These are phyloP conservation scores for Theileria parva DNA, from an alignment of 169 alveolate species.

Conservation along the genomic window DNA sequence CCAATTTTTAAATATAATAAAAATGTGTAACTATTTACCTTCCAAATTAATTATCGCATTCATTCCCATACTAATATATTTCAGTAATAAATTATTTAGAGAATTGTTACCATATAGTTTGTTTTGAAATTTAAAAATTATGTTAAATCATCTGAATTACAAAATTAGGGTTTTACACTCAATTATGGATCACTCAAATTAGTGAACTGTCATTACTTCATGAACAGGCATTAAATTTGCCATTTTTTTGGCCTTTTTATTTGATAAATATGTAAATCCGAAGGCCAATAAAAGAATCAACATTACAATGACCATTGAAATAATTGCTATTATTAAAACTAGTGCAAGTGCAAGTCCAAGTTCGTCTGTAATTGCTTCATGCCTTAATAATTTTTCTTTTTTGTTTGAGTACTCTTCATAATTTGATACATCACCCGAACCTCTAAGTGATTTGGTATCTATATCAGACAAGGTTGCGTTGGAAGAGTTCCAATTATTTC, in stretches of 20 bases:
- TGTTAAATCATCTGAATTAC: background rate
- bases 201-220: background rate
- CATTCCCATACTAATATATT: background rate
- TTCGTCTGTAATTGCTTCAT: background rate
- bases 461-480: background rate
- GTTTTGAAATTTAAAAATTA: background rate
- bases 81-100: too few species aligned
- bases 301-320: background rate
- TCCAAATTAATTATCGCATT: background rate
- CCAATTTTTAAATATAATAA: too few species aligned
- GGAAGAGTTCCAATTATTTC: background rate
- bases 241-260: background rate
- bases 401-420: background rate
- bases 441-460: background rate
- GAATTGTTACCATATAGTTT: background rate
- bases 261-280: slow-evolving; percentile 2
- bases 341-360: slow-evolving; percentile 1
- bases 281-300: background rate
- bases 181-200: background rate
- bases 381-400: background rate
- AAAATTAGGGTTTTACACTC: background rate
- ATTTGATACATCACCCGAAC: background rate
- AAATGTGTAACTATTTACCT: background rate
- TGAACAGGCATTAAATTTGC: background rate
- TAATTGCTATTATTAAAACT: background rate